Evolutionary conservation across 1,284 basidiomycete species (phyloP).

Genomic region (Testicularia cyperi): DNA sequence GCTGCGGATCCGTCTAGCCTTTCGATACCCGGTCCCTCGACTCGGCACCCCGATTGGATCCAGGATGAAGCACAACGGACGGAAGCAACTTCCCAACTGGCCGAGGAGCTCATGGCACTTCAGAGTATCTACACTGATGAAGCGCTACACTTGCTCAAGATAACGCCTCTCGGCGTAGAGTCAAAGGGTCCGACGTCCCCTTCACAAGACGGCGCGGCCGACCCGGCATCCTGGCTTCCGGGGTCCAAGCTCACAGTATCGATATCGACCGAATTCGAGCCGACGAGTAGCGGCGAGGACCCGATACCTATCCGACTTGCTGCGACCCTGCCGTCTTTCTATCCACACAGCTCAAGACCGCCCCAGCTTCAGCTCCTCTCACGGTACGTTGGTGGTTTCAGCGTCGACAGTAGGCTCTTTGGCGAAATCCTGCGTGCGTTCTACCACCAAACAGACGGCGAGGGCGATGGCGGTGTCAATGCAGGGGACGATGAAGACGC

Average conservation of each 20-base stretch:
- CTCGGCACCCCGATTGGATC: constrained; percentile 16
- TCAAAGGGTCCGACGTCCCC: background rate
- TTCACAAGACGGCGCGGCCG: constrained; percentile 10
- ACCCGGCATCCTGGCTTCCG: constrained; percentile 22
- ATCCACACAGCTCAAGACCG: constrained; percentile 37
- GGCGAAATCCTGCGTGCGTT: constrained; percentile 51
- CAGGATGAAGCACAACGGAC: constrained; percentile 8
- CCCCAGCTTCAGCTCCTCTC: constrained; percentile 55
- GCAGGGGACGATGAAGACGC: background rate
- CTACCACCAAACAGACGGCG: constrained; percentile 26
- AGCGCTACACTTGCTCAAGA: constrained; percentile 26
- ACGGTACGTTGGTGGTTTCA: constrained; percentile 49
- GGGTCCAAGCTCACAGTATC: constrained; percentile 27
- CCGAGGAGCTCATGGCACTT: constrained; percentile 51
- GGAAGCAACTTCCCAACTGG: constrained; percentile 32
- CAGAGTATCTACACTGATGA: constrained; percentile 55
- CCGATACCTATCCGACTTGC: constrained; percentile 43
- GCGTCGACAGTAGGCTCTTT: constrained; percentile 52
- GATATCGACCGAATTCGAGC: constrained; percentile 30
- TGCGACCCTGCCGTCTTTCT: constrained; percentile 44
- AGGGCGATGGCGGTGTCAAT: too few species aligned
- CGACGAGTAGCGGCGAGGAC: constrained; percentile 1
- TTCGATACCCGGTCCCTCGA: constrained; percentile 6
- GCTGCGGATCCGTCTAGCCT: constrained; percentile 9
- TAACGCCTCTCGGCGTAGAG: background rate